Conservation (phyloP, 768 basidiomycete genomes). For the Leccinum rimulosum region DNA sequence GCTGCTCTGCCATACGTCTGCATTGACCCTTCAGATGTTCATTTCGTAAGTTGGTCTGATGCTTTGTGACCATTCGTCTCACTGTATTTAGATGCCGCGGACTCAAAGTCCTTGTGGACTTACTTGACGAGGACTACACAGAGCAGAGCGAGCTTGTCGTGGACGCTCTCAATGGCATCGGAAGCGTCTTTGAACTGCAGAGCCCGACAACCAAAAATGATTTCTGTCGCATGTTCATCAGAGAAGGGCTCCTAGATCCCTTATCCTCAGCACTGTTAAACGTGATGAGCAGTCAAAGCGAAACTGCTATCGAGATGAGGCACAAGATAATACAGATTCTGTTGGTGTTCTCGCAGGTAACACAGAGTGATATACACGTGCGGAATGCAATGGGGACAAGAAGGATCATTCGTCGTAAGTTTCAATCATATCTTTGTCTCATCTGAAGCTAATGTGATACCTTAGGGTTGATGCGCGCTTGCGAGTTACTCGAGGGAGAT, state of each 20-base stretch:
- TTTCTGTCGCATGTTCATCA: constrained; percentile 97
- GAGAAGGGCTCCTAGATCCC: constrained; percentile 92
- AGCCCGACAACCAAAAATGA: constrained; percentile 97
- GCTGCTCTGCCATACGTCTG: constrained; percentile 87
- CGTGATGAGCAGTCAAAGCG: constrained; percentile 74
- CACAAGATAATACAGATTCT: constrained; percentile 87
- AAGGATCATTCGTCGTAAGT: constrained; percentile 85
- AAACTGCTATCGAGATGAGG: constrained; percentile 70
- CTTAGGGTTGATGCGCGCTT: constrained; percentile 81
- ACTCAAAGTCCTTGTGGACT: constrained; percentile 89
- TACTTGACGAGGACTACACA: constrained; percentile 93
- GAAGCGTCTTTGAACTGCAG: constrained; percentile 93
- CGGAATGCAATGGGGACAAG: constrained; percentile 89
- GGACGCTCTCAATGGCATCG: constrained; percentile 91
- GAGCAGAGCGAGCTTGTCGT: constrained; percentile 90
- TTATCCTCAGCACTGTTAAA: constrained; percentile 86
- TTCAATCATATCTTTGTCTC: background rate
- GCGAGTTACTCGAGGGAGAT: constrained; percentile 83
- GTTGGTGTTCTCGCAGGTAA: constrained; percentile 90
- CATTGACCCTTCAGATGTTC: constrained; percentile 96
- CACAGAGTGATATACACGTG: constrained; percentile 93
- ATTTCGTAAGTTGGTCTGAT: constrained; percentile 73
- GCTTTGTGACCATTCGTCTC: background rate
- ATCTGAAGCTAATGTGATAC: constrained; percentile 2
- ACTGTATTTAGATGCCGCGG: constrained; percentile 75